Evolutionary conservation across 768 basidiomycete species (phyloP).

Genomic region (Phaffia tasmanica): DNA sequence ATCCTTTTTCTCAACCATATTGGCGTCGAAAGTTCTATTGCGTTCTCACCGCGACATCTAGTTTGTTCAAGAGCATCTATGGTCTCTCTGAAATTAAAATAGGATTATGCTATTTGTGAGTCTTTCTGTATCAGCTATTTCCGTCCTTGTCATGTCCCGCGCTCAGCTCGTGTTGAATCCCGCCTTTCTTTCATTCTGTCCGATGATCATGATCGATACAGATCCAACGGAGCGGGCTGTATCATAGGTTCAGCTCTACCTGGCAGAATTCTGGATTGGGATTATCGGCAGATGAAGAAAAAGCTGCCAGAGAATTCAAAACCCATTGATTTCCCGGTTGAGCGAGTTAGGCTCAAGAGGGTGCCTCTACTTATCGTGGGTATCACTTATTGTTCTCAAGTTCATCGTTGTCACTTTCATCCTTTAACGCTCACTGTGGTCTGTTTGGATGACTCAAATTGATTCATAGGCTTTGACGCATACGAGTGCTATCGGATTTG

Average conservation of each 20-base stretch:
- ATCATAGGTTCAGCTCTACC: conserved; percentile 49
- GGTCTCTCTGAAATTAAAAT: conserved; percentile 52
- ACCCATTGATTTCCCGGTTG: conserved; percentile 31
- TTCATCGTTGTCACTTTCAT: background rate
- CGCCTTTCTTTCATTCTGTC: too few species aligned
- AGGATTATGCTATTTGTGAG: conserved; percentile 64
- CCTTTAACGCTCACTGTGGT: background rate
- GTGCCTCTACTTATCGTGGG: conserved; percentile 30
- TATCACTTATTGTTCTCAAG: background rate
- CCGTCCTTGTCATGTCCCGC: too few species aligned
- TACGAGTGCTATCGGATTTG: conserved; percentile 29
- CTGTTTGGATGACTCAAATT: background rate
- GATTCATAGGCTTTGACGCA: conserved; percentile 30
- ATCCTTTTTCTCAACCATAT: conserved; percentile 49
- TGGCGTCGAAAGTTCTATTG: conserved; percentile 50
- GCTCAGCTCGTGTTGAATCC: too few species aligned
- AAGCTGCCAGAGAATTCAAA: conserved; percentile 27
- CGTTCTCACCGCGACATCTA: conserved; percentile 52
- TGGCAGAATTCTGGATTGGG: conserved; percentile 56
- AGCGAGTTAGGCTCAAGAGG: conserved; percentile 27
- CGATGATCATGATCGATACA: too few species aligned
- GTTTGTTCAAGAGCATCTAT: conserved; percentile 52
- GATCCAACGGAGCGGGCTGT: conserved; percentile 55
- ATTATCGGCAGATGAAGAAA: conserved; percentile 46
- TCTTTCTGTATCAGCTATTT: too few species aligned